Base-by-base conservation (phyloP, 441 rosid species). In the Viola pubescens region DNA sequence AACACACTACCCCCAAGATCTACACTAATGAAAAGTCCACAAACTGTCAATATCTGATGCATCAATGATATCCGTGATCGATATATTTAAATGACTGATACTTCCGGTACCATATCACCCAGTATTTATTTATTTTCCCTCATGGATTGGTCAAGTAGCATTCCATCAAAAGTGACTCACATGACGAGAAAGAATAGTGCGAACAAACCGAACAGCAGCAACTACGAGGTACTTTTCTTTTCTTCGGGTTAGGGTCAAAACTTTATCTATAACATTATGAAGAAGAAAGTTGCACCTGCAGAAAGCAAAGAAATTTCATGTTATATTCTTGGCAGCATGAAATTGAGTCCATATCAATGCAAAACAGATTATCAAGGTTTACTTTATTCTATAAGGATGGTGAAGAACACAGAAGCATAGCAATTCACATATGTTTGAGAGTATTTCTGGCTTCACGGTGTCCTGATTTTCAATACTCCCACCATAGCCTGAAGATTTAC, bases 331-430 rank as follows among this genome's bases (percentile, higher is more conserved):
- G 37, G 39, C 19, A 48, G 58, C 34, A 66, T 37, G 54, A 64
- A 56, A 16, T 13, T 14, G 62, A 51, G 3, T 41, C 42, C 16
- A 34, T 12, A 61, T 41, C 48, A 67, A 9, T 57, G 39, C 10
- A 50, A 12, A 54, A 63, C 10, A 65, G 72, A 3, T 69, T 63
- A 64, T 52, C 49, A 57, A 68, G 26, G 19, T 57, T 80, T 87
- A 94, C 98, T 88, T 94, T 74, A 88, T 91, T 77, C 96, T 81
- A 65, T 83, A 82, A 62, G 98, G 90, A 81, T 91, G 98, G 83
- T 95, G 98, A 70, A 86, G 52, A 60, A 89, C 91, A 64, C 99
- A 91, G 72, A 91, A 95, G 80, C 98, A 95, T 43, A 95, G 73
- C 79, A 95, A 69, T 70, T 95, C 99, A 76, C 99, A 91, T 69